Conservation (phyloP, 2,329 filamentous ascomycete species). For the Phaeosphaeria sp. region DNA sequence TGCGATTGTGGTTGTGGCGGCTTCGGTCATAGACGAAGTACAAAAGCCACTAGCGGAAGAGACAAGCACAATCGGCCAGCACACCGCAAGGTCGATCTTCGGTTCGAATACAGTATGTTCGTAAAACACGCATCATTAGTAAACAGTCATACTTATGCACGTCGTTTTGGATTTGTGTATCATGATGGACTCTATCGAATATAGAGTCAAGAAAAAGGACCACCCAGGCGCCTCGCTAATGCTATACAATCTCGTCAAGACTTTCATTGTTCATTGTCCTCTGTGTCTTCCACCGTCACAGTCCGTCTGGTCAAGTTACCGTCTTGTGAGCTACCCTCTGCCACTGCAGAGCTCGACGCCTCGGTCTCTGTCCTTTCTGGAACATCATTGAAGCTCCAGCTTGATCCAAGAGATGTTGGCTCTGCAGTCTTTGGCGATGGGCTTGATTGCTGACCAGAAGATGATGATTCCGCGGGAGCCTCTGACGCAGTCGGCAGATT, state of each 20-base stretch:
- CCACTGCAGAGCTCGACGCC: slow-evolving; percentile 39
- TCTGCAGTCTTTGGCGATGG: slow-evolving; percentile 34
- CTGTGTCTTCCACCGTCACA: slow-evolving; percentile 42
- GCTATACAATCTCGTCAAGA: slow-evolving; percentile 26
- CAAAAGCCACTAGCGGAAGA: not conserved
- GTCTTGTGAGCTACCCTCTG: slow-evolving; percentile 28
- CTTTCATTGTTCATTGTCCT: slow-evolving; percentile 33
- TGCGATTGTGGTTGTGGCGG: not conserved
- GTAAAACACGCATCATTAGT: not conserved
- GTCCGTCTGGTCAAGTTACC: slow-evolving; percentile 31
- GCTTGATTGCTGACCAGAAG: slow-evolving; percentile 10
- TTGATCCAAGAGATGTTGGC: slow-evolving; percentile 42
- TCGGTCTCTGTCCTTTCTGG: slow-evolving; percentile 33
- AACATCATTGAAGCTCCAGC: slow-evolving; percentile 46
- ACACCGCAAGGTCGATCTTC: not conserved
- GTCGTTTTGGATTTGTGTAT: not conserved
- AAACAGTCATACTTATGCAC: not conserved
- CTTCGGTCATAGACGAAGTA: not conserved
- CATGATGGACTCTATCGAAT: not conserved
- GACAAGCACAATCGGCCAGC: not conserved
- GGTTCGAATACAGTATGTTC: not conserved
- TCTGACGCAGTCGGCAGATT: slow-evolving; percentile 7
- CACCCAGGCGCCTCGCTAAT: slow-evolving; percentile 48
- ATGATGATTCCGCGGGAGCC: slow-evolving; percentile 6
- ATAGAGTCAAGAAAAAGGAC: not conserved